Base-by-base conservation (phyloP, 1,284 basidiomycete genomes). In the Entoloma clypeatum region DNA sequence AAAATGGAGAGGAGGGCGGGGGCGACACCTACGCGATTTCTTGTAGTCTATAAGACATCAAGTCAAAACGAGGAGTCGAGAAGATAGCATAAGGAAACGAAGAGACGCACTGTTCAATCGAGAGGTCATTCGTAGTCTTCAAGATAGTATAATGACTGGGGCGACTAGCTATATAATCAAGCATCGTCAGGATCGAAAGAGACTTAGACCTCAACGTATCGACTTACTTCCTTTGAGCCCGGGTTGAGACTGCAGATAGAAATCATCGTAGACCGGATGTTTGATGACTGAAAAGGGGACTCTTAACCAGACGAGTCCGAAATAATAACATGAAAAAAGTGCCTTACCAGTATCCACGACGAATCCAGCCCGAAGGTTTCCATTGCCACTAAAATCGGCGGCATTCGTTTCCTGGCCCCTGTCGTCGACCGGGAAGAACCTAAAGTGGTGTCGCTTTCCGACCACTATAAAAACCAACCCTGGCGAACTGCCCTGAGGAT, bases 381-480 rank as follows among this genome's bases (percentile, higher is more conserved):
- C 53, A 16, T 59, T 57, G 16, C 55, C 55, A 16, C 36, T 42
- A 2, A 19, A 10, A 39, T 61, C 61, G 3, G 30, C 44, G 10
- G 43, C 41, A n/a, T n/a, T n/a, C n/a, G n/a, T n/a, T 7, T 18
- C 35, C 29, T 41, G 35, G 7, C 39, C 19, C 4, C 41, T 26
- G n/a, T 22, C 26, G n/a, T 48, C 25, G 4, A 43, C 29, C 3
- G 69, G 66, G 47, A 68, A 69, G 54, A 68, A 67, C 6, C 63
- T 49, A 21, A 62, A 53, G 42, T 67, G 65, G 39, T 65, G 65
- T 26, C 63, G 52, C 43, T 69, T 69, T 0, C 62, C 62, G 6
- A 68, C 67, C 24, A 67, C 57, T 17, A 68, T 48, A 39, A 63
- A 64, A 0, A 54, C 58, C 0, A 67, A 23, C 16, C 36, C 38